phyloP scores from a whole-genome alignment of 345 rosid species.

The Moringa oleifera region DNA sequence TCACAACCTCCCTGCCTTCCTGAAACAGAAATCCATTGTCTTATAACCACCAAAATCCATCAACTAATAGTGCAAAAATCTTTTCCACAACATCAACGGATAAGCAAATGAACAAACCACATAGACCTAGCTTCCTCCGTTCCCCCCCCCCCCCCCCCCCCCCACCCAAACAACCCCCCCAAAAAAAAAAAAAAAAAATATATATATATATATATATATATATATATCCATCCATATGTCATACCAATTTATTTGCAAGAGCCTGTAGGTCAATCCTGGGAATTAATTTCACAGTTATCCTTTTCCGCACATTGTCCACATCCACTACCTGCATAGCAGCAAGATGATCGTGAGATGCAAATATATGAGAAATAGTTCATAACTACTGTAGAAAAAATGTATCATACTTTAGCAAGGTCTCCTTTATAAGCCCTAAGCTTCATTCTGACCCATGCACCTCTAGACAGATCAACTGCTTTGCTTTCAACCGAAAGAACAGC shows the following conservation, averaged over 20 bases:
- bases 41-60: neutral
- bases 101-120: too few relatives aligned
- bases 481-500: slow-evolving; percentile 98
- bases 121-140: too few relatives aligned
- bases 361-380: slow-evolving; percentile 3
- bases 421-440: slow-evolving; percentile 90
- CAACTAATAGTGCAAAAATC: too few relatives aligned
- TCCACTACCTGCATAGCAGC: slow-evolving; percentile 61
- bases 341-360: slow-evolving; percentile 3
- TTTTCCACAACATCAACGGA: too few relatives aligned
- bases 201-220: too few relatives aligned
- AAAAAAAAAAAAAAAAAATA: too few relatives aligned
- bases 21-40: slow-evolving; percentile 15
- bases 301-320: slow-evolving; percentile 92
- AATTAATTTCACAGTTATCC: slow-evolving; percentile 83
- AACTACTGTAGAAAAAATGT: slow-evolving; percentile 7
- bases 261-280: slow-evolving; percentile 96
- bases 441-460: slow-evolving; percentile 97
- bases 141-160: too few relatives aligned
- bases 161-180: too few relatives aligned
- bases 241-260: slow-evolving; percentile 87
- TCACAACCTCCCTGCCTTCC: slow-evolving; percentile 83
- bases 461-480: slow-evolving; percentile 84
- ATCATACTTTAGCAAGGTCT: slow-evolving; percentile 83
- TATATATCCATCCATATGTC: too few relatives aligned